These are phyloP conservation scores for Tricholoma sp. DNA, from an alignment of 768 basidiomycete species.

Conservation along the genomic window DNA sequence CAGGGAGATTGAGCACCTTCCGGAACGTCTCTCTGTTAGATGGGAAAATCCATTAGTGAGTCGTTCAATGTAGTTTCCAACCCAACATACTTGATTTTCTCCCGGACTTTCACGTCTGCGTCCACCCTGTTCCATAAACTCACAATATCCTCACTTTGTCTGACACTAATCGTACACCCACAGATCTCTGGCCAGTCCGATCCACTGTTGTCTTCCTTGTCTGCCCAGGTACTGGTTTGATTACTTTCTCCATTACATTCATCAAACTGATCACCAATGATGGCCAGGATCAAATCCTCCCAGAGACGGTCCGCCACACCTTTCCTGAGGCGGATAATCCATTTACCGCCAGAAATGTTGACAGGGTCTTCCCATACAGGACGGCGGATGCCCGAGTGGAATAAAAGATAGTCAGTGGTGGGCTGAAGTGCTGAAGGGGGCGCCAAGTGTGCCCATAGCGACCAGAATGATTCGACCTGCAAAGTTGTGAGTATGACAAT, in stretches of 20 bases:
- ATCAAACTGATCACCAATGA: slow-evolving; percentile 89
- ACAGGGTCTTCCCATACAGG: slow-evolving; percentile 97
- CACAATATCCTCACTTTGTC: slow-evolving; percentile 92
- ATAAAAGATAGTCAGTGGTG: slow-evolving; percentile 92
- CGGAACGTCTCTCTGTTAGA: slow-evolving; percentile 71
- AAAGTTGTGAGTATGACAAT: slow-evolving; percentile 6
- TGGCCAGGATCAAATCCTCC: slow-evolving; percentile 84
- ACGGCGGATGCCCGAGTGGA: slow-evolving; percentile 77
- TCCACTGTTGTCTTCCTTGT: slow-evolving; percentile 28
- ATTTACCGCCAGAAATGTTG: slow-evolving; percentile 86
- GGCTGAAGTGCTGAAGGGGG: slow-evolving; percentile 80
- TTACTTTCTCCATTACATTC: slow-evolving; percentile 38
- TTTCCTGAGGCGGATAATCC: slow-evolving; percentile 91
- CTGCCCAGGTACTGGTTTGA: slow-evolving; percentile 27
- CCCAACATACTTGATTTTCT: slow-evolving; percentile 68
- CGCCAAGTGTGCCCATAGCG: slow-evolving; percentile 86
- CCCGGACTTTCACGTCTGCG: slow-evolving; percentile 67
- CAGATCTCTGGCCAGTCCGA: slow-evolving; percentile 79
- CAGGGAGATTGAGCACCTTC: slow-evolving; percentile 67
- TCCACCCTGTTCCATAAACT: slow-evolving; percentile 90
- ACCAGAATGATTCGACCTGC: slow-evolving; percentile 94
- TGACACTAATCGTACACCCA: slow-evolving; percentile 91
- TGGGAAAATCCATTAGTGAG: background rate
- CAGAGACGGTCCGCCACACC: slow-evolving; percentile 87
- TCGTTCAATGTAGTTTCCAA: background rate